phyloP scores from a whole-genome alignment of 1,284 basidiomycete species.

The Polyporus tsugae region DNA sequence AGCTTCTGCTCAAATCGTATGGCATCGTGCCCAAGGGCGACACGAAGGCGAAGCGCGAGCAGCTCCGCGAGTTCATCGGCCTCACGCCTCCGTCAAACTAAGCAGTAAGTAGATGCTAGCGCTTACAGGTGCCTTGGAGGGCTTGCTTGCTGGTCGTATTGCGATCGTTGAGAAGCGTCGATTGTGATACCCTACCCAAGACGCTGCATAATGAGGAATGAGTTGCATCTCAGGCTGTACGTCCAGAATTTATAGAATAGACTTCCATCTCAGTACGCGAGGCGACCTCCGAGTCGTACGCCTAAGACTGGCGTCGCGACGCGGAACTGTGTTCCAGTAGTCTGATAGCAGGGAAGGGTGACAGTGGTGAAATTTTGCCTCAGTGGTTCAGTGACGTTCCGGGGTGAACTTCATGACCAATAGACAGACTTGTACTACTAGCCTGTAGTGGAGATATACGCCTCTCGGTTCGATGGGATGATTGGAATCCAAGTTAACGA shows the following conservation, averaged over 20 bases:
- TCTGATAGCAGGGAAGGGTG: background rate
- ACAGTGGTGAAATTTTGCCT: too few species aligned
- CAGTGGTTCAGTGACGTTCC: background rate
- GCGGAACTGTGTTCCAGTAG: too few species aligned
- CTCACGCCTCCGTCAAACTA: conserved; percentile 36
- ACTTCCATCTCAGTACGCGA: background rate
- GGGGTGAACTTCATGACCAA: background rate
- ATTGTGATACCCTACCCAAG: background rate
- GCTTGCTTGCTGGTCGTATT: background rate
- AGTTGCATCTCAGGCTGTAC: background rate
- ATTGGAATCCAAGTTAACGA: background rate
- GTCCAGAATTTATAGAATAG: conserved; percentile 1
- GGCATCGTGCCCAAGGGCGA: conserved; percentile 46
- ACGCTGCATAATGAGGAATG: background rate
- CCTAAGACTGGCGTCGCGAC: too few species aligned
- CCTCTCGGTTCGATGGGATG: background rate
- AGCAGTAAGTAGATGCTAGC: background rate
- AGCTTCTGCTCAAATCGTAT: conserved; percentile 46
- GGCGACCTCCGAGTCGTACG: background rate
- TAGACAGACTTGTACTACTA: background rate
- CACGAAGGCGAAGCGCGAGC: conserved; percentile 47
- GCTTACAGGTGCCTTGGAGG: background rate
- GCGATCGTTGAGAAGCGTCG: background rate
- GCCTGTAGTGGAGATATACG: background rate
- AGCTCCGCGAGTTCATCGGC: conserved; percentile 47